These are phyloP conservation scores for Leccinum rimulosum DNA, from an alignment of 768 basidiomycete species.

Conservation along the genomic window DNA sequence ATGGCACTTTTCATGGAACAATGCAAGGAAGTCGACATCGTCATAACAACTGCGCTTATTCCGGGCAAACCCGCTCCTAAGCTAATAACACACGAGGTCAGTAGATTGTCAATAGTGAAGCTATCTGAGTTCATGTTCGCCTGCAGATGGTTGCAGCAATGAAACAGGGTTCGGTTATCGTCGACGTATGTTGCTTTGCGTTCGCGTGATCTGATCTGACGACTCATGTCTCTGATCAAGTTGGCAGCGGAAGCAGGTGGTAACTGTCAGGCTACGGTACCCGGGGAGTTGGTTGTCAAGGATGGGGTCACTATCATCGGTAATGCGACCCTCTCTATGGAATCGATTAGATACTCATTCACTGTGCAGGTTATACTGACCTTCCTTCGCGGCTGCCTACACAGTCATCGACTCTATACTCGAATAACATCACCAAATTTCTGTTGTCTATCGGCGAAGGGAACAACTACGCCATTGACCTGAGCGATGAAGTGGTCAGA, in stretches of 20 bases:
- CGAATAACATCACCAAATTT: slow-evolving; percentile 90
- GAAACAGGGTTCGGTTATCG: slow-evolving; percentile 89
- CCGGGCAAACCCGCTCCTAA: slow-evolving; percentile 87
- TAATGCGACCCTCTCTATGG: slow-evolving; percentile 24
- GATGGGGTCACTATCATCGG: slow-evolving; percentile 84
- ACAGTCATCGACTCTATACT: slow-evolving; percentile 86
- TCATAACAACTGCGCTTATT: slow-evolving; percentile 85
- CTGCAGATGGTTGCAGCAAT: slow-evolving; percentile 77
- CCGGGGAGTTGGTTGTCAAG: slow-evolving; percentile 67
- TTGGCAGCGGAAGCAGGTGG: slow-evolving; percentile 84
- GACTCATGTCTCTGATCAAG: slow-evolving; percentile 23
- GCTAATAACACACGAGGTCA: slow-evolving; percentile 68
- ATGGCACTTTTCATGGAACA: slow-evolving; percentile 88
- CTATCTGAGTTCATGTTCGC: slow-evolving; percentile 8
- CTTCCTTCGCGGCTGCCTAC: slow-evolving; percentile 86
- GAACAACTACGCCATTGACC: slow-evolving; percentile 60
- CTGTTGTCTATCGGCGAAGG: slow-evolving; percentile 73
- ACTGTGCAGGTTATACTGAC: slow-evolving; percentile 68
- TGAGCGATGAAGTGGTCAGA: slow-evolving; percentile 82
- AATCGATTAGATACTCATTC: slow-evolving; percentile 3
- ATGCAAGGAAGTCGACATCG: slow-evolving; percentile 85
- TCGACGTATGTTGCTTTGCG: slow-evolving; percentile 46
- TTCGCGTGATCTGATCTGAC: background rate
- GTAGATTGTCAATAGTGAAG: slow-evolving; percentile 1
- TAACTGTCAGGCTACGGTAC: slow-evolving; percentile 79